Percentiles rank a stretch among this genome's conserved stretches.
phyloP scores from a whole-genome alignment of 2,329 filamentous ascomycete genomes.

The Eurotiales sp. region DNA sequence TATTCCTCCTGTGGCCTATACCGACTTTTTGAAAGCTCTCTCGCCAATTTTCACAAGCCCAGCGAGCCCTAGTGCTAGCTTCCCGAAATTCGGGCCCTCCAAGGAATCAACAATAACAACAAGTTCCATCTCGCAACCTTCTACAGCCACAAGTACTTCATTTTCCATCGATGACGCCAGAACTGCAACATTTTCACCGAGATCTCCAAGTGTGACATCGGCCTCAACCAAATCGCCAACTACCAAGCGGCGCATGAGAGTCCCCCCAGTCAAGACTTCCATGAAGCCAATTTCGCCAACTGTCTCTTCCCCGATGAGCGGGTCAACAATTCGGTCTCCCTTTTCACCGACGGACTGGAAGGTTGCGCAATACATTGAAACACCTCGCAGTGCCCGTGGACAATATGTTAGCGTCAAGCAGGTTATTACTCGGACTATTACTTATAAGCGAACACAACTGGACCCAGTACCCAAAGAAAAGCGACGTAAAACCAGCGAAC shows the following conservation, averaged over 20 bases:
- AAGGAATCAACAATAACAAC: constrained; percentile 30
- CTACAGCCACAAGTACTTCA: constrained; percentile 35
- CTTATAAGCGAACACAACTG: constrained; percentile 72
- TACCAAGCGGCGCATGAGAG: constrained; percentile 61
- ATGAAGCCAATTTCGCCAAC: constrained; percentile 61
- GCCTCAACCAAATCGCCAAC: constrained; percentile 56
- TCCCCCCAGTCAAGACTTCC: constrained; percentile 60
- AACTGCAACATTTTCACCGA: constrained; percentile 56
- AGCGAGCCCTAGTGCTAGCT: constrained; percentile 54
- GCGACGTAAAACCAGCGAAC: constrained; percentile 67
- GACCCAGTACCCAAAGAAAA: constrained; percentile 90
- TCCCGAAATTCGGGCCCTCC: no score
- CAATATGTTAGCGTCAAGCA: constrained; percentile 71
- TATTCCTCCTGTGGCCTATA: constrained; percentile 83
- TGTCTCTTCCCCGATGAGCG: constrained; percentile 65
- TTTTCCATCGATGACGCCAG: constrained; percentile 52
- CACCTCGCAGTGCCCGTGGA: constrained; percentile 58
- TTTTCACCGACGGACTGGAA: constrained; percentile 83
- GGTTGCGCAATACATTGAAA: constrained; percentile 59
- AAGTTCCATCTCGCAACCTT: constrained; percentile 35
- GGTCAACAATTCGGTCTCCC: constrained; percentile 59
- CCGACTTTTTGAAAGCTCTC: constrained; percentile 86
- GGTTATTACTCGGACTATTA: constrained; percentile 90
- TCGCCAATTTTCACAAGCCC: constrained; percentile 68
- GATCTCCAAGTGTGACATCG: constrained; percentile 53